These are phyloP conservation scores for Irpex sp. DNA, from an alignment of 1,284 basidiomycete species.

Conservation along the genomic window DNA sequence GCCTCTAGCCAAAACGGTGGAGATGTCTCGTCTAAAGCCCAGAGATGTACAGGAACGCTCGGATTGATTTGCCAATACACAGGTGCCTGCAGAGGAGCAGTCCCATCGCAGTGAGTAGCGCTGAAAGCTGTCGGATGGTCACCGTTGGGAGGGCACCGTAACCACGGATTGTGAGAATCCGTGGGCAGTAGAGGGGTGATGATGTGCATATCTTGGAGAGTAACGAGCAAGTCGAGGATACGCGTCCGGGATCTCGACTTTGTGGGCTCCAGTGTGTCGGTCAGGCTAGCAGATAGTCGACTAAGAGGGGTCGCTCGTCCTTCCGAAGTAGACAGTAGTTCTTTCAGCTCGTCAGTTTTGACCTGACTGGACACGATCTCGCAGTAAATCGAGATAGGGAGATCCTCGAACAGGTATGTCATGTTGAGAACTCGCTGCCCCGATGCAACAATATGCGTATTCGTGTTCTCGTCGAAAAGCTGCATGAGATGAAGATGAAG, in stretches of 20 bases:
- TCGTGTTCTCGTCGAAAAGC: conserved; percentile 40
- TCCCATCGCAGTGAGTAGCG: conserved; percentile 35
- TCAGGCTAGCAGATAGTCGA: conserved; percentile 46
- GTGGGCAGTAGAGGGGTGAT: conserved; percentile 49
- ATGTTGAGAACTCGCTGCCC: conserved; percentile 53
- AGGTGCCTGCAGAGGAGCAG: conserved; percentile 46
- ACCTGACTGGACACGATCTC: conserved; percentile 53
- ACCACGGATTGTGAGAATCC: conserved; percentile 34
- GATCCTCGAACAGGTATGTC: conserved; percentile 52
- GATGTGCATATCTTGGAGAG: conserved; percentile 50
- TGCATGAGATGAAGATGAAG: conserved; percentile 56
- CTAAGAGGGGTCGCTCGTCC: conserved; percentile 46
- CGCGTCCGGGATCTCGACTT: conserved; percentile 53
- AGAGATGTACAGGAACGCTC: conserved; percentile 51
- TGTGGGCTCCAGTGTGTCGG: conserved; percentile 48
- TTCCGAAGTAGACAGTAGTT: conserved; percentile 41
- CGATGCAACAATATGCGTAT: conserved; percentile 45
- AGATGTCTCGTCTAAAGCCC: conserved; percentile 46
- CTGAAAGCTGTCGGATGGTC: conserved; percentile 46
- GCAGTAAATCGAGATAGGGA: conserved; percentile 58
- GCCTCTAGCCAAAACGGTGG: conserved; percentile 55
- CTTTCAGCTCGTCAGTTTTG: conserved; percentile 48
- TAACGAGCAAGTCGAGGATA: conserved; percentile 57
- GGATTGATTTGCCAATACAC: conserved; percentile 60
- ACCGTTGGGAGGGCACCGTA: conserved; percentile 39